Evolutionary conservation across 2,329 filamentous ascomycete genomes (phyloP).

Genomic region (Trichoderma sp.): DNA sequence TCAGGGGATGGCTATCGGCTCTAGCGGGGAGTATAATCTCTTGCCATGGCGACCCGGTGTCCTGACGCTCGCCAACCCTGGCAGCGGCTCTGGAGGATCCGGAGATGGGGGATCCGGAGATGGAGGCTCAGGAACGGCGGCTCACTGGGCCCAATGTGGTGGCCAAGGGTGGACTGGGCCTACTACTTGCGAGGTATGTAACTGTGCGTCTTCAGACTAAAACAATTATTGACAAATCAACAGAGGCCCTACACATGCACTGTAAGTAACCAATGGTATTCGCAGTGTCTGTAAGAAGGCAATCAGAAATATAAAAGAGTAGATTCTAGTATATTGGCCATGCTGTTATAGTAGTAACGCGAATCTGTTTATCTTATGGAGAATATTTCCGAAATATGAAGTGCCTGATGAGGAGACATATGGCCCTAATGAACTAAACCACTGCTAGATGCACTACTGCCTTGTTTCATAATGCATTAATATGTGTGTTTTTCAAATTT

Average conservation of each 20-base stretch:
- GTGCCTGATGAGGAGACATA: no score
- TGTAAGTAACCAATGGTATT: not conserved
- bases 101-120: not conserved
- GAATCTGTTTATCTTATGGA: no score
- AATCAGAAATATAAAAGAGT: not conserved
- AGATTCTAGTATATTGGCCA: no score
- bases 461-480: no score
- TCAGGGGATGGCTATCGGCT: not conserved
- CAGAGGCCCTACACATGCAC: not conserved
- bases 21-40: not conserved
- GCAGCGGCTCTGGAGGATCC: not conserved
- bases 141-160: not conserved
- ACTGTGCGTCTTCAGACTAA: not conserved
- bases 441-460: no score
- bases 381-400: no score
- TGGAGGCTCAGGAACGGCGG: not conserved
- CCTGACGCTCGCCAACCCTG: not conserved
- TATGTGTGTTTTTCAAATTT: no score
- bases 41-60: not conserved
- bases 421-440: no score
- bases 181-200: not conserved
- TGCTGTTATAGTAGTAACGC: no score
- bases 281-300: not conserved
- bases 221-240: not conserved
- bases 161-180: not conserved